Evolutionary conservation across 495 filamentous ascomycete species (phyloP).

Genomic region (Darksidea phi): DNA sequence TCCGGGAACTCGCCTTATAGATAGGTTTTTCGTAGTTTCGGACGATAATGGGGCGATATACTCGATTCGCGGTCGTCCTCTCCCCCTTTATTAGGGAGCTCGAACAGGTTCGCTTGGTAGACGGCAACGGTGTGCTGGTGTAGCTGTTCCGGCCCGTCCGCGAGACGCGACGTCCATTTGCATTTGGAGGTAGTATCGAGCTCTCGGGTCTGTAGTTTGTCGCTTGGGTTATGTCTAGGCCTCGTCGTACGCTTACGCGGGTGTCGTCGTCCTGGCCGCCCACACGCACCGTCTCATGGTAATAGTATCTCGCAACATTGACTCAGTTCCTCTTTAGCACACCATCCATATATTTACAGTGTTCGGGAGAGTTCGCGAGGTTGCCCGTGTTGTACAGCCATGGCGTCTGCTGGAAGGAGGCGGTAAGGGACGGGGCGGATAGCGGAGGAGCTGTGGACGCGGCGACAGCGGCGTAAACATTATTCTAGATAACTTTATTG

Average conservation of each 20-base stretch:
- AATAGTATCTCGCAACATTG: constrained; percentile 48
- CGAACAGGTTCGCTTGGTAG: constrained; percentile 44
- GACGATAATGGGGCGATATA: constrained; percentile 48
- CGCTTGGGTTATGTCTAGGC: constrained; percentile 44
- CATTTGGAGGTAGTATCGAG: constrained; percentile 31
- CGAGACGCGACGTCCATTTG: constrained; percentile 20
- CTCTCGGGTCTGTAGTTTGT: constrained; percentile 40
- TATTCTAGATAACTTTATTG: constrained; percentile 36
- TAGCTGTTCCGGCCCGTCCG: constrained; percentile 35
- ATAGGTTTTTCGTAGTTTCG: constrained; percentile 47
- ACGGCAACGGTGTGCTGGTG: constrained; percentile 39
- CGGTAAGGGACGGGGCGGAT: constrained; percentile 40
- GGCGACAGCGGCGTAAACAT: constrained; percentile 36
- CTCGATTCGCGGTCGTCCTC: constrained; percentile 39
- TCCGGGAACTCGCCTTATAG: constrained; percentile 46
- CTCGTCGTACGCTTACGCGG: constrained; percentile 40
- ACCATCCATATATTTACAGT: too few relatives aligned
- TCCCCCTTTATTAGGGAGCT: constrained; percentile 38
- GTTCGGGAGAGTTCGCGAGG: too few relatives aligned
- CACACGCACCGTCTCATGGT: constrained; percentile 49
- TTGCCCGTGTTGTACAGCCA: too few relatives aligned
- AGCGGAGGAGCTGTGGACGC: constrained; percentile 37
- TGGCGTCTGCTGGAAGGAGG: too few relatives aligned
- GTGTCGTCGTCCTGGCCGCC: constrained; percentile 42
- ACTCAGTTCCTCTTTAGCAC: constrained; percentile 42